Percentiles rank a stretch among this genome's conserved stretches.
Evolutionary conservation across 2,329 filamentous ascomycete species (phyloP).

Genomic region (Thyridium curvatum): DNA sequence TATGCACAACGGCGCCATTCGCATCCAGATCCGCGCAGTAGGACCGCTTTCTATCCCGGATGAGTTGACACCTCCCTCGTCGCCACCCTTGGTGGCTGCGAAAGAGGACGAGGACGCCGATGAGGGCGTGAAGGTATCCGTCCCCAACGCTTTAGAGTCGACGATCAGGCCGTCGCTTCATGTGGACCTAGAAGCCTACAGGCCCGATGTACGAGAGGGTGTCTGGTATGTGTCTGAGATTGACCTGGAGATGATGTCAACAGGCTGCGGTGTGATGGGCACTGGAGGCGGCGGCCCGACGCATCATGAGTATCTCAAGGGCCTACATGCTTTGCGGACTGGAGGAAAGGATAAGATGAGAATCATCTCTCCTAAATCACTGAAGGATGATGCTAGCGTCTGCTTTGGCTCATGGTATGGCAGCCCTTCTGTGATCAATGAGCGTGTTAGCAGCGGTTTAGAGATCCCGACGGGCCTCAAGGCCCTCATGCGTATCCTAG

Average conservation of each 20-base stretch:
- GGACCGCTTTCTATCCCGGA: constrained; percentile 45
- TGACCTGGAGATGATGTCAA: constrained; percentile 1
- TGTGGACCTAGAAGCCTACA: constrained; percentile 11
- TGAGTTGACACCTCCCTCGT: neutral
- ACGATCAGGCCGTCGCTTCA: constrained; percentile 10
- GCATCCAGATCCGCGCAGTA: constrained; percentile 52
- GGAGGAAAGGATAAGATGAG: constrained; percentile 26
- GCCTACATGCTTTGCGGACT: constrained; percentile 27
- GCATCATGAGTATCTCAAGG: constrained; percentile 33
- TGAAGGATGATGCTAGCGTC: constrained; percentile 29
- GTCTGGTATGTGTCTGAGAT: constrained; percentile 2
- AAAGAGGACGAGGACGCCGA: constrained; percentile 11
- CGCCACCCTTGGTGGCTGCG: neutral
- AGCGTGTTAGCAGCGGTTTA: constrained; percentile 25
- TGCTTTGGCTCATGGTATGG: constrained; percentile 39
- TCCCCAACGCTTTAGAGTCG: constrained; percentile 16
- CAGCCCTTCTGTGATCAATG: constrained; percentile 31
- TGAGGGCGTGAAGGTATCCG: constrained; percentile 17
- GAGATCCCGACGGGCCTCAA: constrained; percentile 29
- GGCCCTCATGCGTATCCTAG: constrained; percentile 23
- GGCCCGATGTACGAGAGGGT: neutral
- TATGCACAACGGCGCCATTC: constrained; percentile 42
- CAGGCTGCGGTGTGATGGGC: neutral
- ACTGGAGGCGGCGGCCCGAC: constrained; percentile 1
- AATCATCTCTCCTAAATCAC: constrained; percentile 27